Evolutionary conservation across 768 basidiomycete species (phyloP), one percentile per base, ranked within the genome.

Genomic region (Rhodosporidiobolus odoratus): DNA sequence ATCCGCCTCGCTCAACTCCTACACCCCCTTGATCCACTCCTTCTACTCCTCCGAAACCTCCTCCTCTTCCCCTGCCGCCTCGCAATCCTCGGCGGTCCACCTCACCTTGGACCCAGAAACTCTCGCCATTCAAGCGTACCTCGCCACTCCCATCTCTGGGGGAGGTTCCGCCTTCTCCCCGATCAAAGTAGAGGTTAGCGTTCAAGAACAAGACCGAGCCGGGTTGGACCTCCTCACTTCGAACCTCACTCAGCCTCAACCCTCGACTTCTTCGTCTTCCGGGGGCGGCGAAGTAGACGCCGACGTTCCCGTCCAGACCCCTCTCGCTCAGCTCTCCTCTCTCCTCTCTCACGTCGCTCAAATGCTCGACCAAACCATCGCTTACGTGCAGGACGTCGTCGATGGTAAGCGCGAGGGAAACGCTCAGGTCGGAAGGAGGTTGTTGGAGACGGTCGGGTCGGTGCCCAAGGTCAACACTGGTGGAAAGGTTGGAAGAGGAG

Each of bases 131-230:
- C 88, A 88, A 78, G 92, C 92, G 41, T 97, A 87, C 80, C 52
- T 38, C 75, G 92, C 91, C 78, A 89, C 92, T 62, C 91, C 92
- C 7, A 86, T 97, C 23, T 0, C 47, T 8, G 62, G 27, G n/a
- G 94, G 97, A 82, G 95, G 96, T 81, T 91, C 90, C 75, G 90
- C 94, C 38, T 98, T 98, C 80, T 84, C 90, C 37, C 94, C 95
- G 43, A 86, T 98, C 61, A 89, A 91, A n/a, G 88, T 90, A 69
- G 86, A 89, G 71, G 83, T 98, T 66, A 86, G 86, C 75, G 90
- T 90, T 80, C 86, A 88, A 75, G 87, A 90, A 54, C 84, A 88
- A 41, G 94, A 98, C 79, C 86, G 88, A 69, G 88, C 89, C 71
- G 91, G 91, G 53, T 82, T 93, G 94, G 80, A 79, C 91, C 68